These are phyloP conservation scores for Microdochium bolleyi DNA, from an alignment of 2,329 filamentous ascomycete genomes.

Conservation along the genomic window DNA sequence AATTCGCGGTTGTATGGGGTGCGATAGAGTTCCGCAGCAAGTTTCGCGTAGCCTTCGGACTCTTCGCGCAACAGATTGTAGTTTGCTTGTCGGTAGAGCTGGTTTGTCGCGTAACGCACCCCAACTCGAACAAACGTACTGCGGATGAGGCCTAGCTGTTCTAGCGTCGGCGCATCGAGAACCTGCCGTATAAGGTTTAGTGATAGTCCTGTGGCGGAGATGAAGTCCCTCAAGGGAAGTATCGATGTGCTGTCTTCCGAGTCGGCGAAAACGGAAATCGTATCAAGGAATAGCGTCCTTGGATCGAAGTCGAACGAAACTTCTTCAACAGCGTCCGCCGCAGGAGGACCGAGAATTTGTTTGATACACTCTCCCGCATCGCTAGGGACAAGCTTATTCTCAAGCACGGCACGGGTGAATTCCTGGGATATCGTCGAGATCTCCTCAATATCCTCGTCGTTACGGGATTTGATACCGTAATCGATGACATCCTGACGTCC, in stretches of 20 bases:
- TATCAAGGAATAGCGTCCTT: conserved; percentile 72
- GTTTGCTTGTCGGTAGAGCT: conserved; percentile 91
- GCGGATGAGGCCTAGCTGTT: conserved; percentile 71
- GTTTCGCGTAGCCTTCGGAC: conserved; percentile 92
- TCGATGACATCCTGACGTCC: conserved; percentile 62
- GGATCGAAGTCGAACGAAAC: conserved; percentile 46
- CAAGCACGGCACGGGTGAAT: conserved; percentile 67
- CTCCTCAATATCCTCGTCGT: conserved; percentile 59
- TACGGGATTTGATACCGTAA: conserved; percentile 54
- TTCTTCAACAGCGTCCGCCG: conserved; percentile 36
- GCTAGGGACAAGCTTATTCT: conserved; percentile 55
- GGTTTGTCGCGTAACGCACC: conserved; percentile 84
- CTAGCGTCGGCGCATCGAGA: conserved; percentile 71
- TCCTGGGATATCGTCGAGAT: conserved; percentile 77
- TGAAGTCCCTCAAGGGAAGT: conserved; percentile 54
- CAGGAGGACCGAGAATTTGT: conserved; percentile 59
- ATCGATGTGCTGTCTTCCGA: conserved; percentile 47
- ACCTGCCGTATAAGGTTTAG: conserved; percentile 67
- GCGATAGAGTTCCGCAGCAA: conserved; percentile 91
- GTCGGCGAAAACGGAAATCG: conserved; percentile 70
- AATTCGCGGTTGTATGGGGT: conserved; percentile 61
- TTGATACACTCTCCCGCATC: conserved; percentile 68
- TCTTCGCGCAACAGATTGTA: conserved; percentile 95
- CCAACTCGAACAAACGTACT: conserved; percentile 77
- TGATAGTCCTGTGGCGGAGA: conserved; percentile 66